These are phyloP conservation scores for Paratinospora sagittata DNA, from an alignment of 164 flowering plant species.

Conservation along the genomic window DNA sequence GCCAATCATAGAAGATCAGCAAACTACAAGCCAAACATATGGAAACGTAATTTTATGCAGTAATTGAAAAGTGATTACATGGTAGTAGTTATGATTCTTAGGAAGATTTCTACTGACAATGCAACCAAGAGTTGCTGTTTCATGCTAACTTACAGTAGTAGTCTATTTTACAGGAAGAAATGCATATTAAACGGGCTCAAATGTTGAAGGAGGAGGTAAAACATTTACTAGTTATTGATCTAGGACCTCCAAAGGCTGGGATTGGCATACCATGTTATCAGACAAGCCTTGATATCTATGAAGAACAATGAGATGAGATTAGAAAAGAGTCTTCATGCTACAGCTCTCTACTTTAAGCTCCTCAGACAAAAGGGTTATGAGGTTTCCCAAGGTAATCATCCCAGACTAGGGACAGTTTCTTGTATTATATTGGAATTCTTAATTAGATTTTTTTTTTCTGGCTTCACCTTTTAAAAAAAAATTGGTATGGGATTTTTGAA, in stretches of 20 bases:
- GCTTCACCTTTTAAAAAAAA: slow-evolving; percentile 3
- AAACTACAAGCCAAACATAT: not conserved
- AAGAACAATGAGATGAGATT: not conserved
- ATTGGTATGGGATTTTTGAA: not conserved
- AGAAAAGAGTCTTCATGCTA: slow-evolving; percentile 13
- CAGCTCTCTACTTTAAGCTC: slow-evolving; percentile 24
- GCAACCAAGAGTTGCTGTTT: not conserved
- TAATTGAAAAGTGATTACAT: slow-evolving; percentile 3
- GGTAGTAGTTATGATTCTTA: slow-evolving; percentile 3
- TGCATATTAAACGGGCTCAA: not conserved
- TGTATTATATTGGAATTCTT: not conserved
- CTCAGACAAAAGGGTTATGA: slow-evolving; percentile 21
- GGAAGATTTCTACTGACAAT: not conserved
- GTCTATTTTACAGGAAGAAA: slow-evolving; percentile 2
- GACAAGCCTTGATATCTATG: not conserved
- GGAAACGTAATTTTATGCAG: not conserved
- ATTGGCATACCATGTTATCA: slow-evolving; percentile 12
- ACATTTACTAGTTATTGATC: not conserved
- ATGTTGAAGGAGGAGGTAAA: not conserved
- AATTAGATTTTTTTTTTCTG: not conserved
- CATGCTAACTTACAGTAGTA: not conserved
- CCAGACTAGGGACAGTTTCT: no score
- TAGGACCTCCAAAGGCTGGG: slow-evolving; percentile 15
- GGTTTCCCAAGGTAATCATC: slow-evolving; percentile 18
- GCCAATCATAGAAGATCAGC: not conserved